Evolutionary conservation across 179 eudicot genomes (phyloP).

Genomic region (Dionaea muscipula): DNA sequence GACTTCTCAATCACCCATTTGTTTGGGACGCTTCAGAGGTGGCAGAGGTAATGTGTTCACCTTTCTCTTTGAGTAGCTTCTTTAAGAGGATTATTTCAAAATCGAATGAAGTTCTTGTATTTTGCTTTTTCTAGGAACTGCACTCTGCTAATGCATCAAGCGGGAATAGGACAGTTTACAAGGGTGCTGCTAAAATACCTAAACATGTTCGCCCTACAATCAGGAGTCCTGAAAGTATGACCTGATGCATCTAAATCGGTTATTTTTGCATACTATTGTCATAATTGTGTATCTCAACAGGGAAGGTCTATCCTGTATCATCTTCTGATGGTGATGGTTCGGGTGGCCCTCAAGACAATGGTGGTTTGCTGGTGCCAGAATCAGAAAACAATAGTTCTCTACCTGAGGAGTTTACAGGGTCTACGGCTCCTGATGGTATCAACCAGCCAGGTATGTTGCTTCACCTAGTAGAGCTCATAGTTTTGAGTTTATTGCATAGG

Average conservation of each 20-base stretch:
- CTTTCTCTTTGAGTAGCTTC: neutral
- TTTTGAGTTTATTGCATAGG: neutral
- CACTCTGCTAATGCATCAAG: conserved; percentile 30
- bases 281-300: conserved; percentile 19
- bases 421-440: conserved; percentile 29
- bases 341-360: conserved; percentile 21
- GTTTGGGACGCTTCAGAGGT: conserved; percentile 49
- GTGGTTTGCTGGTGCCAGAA: conserved; percentile 22
- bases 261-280: neutral
- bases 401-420: conserved; percentile 47
- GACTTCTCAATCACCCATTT: conserved; percentile 89
- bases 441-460: conserved; percentile 27
- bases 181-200: conserved; percentile 33
- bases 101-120: neutral
- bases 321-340: conserved; percentile 18
- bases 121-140: conserved; percentile 36
- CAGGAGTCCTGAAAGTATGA: conserved; percentile 58
- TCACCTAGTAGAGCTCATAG: neutral
- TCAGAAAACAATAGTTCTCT: conserved; percentile 22
- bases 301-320: conserved; percentile 22
- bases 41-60: conserved; percentile 26
- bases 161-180: conserved; percentile 40
- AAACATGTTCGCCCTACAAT: conserved; percentile 25
- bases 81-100: conserved; percentile 1
- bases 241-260: neutral